phyloP scores from a whole-genome alignment of 1,284 basidiomycete genomes.

The Cutaneotrichosporon mucoides region DNA sequence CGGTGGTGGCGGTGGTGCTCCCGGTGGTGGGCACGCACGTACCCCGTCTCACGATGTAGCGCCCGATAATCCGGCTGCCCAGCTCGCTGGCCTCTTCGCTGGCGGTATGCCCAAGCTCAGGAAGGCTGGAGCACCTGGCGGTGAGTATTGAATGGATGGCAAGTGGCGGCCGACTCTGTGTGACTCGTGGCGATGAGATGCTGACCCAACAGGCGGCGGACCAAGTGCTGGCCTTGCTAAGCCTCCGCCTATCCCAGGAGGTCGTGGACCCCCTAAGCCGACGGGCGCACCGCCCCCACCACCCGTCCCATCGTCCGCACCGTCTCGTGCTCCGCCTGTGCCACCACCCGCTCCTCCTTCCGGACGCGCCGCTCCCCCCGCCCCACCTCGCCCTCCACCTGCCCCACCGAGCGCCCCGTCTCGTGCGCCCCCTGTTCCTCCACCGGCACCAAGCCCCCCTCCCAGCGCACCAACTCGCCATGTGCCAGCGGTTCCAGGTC shows the following conservation, averaged over 20 bases:
- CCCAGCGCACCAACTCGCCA: constrained; percentile 40
- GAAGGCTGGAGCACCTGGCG: constrained; percentile 63
- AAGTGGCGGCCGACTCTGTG: background rate
- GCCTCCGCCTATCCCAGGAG: constrained; percentile 23
- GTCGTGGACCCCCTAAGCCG: constrained; percentile 59
- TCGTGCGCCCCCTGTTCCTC: constrained; percentile 2
- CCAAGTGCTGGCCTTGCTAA: constrained; percentile 20
- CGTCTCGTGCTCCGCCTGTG: constrained; percentile 9
- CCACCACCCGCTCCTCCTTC: constrained; percentile 11
- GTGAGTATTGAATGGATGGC: constrained; percentile 4
- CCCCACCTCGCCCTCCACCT: constrained; percentile 12
- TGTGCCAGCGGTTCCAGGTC: constrained; percentile 52
- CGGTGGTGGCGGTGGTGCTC: constrained; percentile 46
- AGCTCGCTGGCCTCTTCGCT: constrained; percentile 78
- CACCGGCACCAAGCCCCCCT: constrained; percentile 2
- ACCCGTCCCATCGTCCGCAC: constrained; percentile 11
- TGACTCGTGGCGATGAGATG: background rate
- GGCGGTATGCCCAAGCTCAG: constrained; percentile 87
- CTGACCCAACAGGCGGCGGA: background rate
- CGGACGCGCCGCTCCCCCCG: constrained; percentile 18
- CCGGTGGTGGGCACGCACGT: constrained; percentile 15
- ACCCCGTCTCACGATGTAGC: constrained; percentile 8
- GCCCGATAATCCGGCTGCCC: constrained; percentile 54
- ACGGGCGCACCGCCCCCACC: constrained; percentile 49
- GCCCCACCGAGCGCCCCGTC: constrained; percentile 21